Percentiles rank a stretch among this genome's conserved stretches.
Evolutionary conservation across 73 alveolate genomes (phyloP).

Genomic region (Paramecium primaurelia): DNA sequence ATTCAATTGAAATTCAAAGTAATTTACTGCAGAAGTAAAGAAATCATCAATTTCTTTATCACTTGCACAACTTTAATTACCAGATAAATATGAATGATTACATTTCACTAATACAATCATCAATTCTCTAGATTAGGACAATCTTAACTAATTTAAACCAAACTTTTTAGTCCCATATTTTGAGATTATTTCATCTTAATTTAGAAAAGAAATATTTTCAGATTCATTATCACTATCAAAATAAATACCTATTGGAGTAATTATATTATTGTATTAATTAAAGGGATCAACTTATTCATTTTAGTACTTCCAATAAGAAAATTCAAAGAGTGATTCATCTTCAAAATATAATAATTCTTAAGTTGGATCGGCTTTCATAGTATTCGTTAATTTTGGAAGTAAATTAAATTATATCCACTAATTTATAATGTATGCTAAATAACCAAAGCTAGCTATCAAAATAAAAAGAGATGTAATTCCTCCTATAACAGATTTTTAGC

Average conservation of each 20-base stretch:
- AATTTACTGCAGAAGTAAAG: not conserved
- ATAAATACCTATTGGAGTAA: not conserved
- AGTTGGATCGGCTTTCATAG: not conserved
- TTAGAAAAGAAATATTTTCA: not conserved
- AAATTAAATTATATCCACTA: not conserved
- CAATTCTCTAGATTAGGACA: not conserved
- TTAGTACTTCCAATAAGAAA: not conserved
- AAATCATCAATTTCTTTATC: not conserved
- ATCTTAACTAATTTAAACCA: not conserved
- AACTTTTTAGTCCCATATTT: not conserved
- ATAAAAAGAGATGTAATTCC: not conserved
- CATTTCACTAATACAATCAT: not conserved
- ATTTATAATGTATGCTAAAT: not conserved
- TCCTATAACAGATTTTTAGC: not conserved
- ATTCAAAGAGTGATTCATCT: not conserved
- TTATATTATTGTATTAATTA: not conserved
- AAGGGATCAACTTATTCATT: not conserved
- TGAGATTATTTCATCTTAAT: not conserved
- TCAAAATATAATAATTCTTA: not conserved
- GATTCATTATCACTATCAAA: not conserved
- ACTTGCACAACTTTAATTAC: not conserved
- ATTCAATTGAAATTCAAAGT: not conserved
- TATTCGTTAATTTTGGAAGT: not conserved
- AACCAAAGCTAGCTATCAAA: not conserved
- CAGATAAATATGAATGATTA: not conserved